phyloP scores from a whole-genome alignment of 306 rosid genomes.

The Cajanus cajan region DNA sequence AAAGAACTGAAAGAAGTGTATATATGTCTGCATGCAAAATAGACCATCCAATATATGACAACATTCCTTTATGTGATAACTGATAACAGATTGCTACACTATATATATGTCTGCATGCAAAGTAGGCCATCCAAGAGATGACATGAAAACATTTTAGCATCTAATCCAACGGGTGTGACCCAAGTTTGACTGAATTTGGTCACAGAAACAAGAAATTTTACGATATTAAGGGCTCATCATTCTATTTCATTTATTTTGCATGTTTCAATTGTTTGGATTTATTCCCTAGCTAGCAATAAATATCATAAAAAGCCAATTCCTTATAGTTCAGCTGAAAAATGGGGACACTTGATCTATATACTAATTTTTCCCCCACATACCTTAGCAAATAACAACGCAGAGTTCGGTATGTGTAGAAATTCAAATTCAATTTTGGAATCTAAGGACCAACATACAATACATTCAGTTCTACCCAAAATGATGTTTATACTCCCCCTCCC shows the following conservation, averaged over 20 bases:
- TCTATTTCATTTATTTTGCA: background rate
- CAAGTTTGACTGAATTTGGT: no score
- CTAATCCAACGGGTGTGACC: background rate
- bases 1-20: no score
- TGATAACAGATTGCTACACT: no score
- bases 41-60: no score
- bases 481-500: no score
- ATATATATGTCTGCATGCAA: no score
- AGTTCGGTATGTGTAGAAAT: no score
- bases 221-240: background rate
- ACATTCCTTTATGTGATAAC: no score
- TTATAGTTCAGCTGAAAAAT: background rate
- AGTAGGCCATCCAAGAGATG: no score
- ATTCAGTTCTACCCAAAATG: background rate
- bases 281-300: background rate
- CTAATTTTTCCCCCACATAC: background rate
- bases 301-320: background rate
- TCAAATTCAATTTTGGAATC: no score
- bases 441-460: background rate
- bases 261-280: background rate
- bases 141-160: background rate
- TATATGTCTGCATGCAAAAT: no score
- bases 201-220: background rate
- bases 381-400: no score
- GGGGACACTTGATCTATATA: background rate